Evolutionary conservation across 176 grass and related monocot genomes (phyloP).

Genomic region (Aegilops sharonensis): DNA sequence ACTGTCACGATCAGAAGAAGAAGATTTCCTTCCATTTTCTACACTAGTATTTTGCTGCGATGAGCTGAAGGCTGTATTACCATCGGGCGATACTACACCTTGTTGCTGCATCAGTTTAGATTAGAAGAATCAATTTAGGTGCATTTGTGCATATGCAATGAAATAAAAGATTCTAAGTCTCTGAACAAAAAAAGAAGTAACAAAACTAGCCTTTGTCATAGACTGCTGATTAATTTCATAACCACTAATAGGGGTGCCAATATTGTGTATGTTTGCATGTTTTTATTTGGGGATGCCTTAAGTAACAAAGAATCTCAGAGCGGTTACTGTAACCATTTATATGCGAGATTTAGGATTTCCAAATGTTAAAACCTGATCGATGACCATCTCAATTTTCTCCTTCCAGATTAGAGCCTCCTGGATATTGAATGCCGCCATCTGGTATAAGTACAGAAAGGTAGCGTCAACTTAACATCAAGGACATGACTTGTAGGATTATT

Average conservation of each 20-base stretch:
- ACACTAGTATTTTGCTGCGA: conserved; percentile 39
- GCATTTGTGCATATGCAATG: background rate
- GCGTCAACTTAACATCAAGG: background rate
- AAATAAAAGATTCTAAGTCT: background rate
- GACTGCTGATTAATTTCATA: conserved; percentile 2
- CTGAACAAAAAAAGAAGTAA: background rate
- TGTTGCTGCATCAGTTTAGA: conserved; percentile 51
- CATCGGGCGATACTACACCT: conserved; percentile 36
- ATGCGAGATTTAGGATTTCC: background rate
- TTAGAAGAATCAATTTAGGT: conserved; percentile 27
- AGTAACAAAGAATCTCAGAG: background rate
- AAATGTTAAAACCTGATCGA: conserved; percentile 78
- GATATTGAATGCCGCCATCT: conserved; percentile 99
- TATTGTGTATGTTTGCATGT: background rate
- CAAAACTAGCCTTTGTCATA: background rate
- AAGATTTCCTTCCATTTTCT: conserved; percentile 81
- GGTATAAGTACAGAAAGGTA: conserved; percentile 18
- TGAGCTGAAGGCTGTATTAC: conserved; percentile 46
- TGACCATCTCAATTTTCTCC: conserved; percentile 95
- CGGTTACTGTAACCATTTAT: background rate
- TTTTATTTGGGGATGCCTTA: background rate
- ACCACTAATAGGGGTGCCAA: background rate
- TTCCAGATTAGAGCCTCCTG: conserved; percentile 95
- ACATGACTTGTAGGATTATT: background rate
- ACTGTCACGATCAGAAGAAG: conserved; percentile 83